Base-by-base conservation (phyloP, 306 rosid species). In the Comarum palustre region DNA sequence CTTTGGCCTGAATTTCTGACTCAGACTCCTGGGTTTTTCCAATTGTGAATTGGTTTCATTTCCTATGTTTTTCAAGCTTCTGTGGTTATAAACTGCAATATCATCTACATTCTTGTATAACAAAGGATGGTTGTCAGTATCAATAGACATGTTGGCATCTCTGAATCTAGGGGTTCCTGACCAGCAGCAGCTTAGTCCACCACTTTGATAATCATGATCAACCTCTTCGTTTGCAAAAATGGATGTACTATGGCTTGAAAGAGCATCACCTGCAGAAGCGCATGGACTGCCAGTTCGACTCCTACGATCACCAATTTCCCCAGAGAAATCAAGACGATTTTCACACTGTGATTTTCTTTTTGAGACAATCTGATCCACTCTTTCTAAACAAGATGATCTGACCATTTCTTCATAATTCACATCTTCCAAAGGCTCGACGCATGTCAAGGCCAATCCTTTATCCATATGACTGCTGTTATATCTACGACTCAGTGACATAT, bases 1-100 rank as follows among this genome's bases (percentile, higher is more conserved):
- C 38, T 77, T 86, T 68, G 96, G 98, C 80, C 86, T 78, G 73
- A 88, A 92, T 80, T 92, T 90, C 87, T 82, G 87, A 42, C 87
- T 82, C 45, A 92, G 73, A 82, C 86, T 84, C 83, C 92, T 81
- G 27, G 92, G 90, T 66, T 81, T 85, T 76, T 85, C 94, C 54
- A 79, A 66, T 66, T 52, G 68, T 62, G 87, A 83, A 72, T 77
- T 76, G 27, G 73, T 61, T 69, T 87, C 88, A 29, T 79, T 83
- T 29, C 80, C 65, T 50, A 59, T 70, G 71, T 45, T 59, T 62
- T 85, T 82, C 77, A 69, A 80, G 80, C 69, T 80, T 76, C 81
- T 52, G 50, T 34, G 75, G 24, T 73, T 85, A 73, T 66, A 71
- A 75, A 32, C 62, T 43, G 73, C 52, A 0, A 72, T 38, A 57